phyloP scores from a whole-genome alignment of 495 filamentous ascomycete species.

The Margaritispora aquatica region DNA sequence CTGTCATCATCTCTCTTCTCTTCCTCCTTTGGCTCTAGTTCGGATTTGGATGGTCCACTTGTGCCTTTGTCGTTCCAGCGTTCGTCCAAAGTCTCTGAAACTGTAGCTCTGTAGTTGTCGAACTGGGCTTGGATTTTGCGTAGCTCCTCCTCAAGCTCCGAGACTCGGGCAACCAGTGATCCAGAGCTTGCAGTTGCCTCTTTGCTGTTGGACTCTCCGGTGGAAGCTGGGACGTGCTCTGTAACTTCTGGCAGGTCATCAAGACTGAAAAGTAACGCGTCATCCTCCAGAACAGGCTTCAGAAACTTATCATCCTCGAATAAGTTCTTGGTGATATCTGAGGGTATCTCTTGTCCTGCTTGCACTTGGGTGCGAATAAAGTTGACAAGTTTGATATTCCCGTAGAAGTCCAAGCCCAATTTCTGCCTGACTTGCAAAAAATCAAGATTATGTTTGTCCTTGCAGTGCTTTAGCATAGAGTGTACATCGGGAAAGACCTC shows the following conservation, averaged over 20 bases:
- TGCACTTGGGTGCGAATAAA: slow-evolving; percentile 58
- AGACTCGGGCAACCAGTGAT: slow-evolving; percentile 48
- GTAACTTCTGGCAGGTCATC: slow-evolving; percentile 59
- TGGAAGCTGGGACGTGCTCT: slow-evolving; percentile 23
- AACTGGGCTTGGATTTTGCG: slow-evolving; percentile 60
- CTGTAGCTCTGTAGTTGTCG: slow-evolving; percentile 61
- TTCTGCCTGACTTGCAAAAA: slow-evolving; percentile 57
- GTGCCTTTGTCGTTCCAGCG: slow-evolving; percentile 49
- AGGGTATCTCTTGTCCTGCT: slow-evolving; percentile 42
- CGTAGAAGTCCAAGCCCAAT: slow-evolving; percentile 74
- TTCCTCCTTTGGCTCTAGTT: slow-evolving; percentile 18
- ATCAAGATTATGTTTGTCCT: slow-evolving; percentile 66
- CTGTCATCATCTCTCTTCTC: slow-evolving; percentile 46
- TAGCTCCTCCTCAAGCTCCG: slow-evolving; percentile 64
- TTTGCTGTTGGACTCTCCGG: slow-evolving; percentile 33
- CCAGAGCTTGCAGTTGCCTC: slow-evolving; percentile 26
- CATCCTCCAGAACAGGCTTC: slow-evolving; percentile 83
- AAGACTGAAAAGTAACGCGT: slow-evolving; percentile 75
- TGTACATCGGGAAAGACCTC: slow-evolving; percentile 56
- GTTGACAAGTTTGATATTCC: slow-evolving; percentile 78
- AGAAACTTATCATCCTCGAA: slow-evolving; percentile 73
- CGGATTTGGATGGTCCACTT: slow-evolving; percentile 6
- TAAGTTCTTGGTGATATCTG: slow-evolving; percentile 47
- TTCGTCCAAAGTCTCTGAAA: slow-evolving; percentile 63
- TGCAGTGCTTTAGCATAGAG: slow-evolving; percentile 68